Evolutionary conservation across 495 filamentous ascomycete genomes (phyloP).

Genomic region (Choiromyces venosus): DNA sequence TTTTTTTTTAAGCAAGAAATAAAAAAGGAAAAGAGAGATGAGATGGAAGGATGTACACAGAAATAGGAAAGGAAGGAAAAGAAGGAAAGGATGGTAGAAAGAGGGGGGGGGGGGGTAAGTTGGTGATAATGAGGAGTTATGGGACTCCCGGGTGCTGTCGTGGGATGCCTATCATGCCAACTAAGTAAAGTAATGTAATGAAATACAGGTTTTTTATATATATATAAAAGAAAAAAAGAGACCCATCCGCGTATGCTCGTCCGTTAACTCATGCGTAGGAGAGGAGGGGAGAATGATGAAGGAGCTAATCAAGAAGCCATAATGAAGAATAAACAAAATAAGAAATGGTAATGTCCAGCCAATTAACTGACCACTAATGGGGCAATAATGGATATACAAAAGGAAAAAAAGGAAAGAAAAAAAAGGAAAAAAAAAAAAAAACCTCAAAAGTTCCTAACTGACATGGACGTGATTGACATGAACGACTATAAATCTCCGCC

Average conservation of each 20-base stretch:
- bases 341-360: not conserved
- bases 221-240: not conserved
- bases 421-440: constrained; percentile 40
- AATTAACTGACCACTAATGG: not conserved
- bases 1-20: not conserved
- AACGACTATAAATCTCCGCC: constrained; percentile 26
- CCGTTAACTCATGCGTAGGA: not conserved
- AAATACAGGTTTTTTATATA: not conserved
- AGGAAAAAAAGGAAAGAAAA: constrained; percentile 20
- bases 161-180: constrained; percentile 11
- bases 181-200: constrained; percentile 18
- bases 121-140: not conserved
- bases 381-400: constrained; percentile 9
- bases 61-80: constrained; percentile 4
- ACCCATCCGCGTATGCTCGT: not conserved
- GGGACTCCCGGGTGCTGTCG: not conserved
- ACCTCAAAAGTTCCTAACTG: constrained; percentile 39
- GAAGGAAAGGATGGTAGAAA: not conserved
- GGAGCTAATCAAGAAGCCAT: not conserved
- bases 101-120: too few species aligned
- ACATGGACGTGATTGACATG: constrained; percentile 36
- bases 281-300: not conserved
- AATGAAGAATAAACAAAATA: not conserved
- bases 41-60: constrained; percentile 3
- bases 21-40: not conserved